Evolutionary conservation across 2,329 filamentous ascomycete species (phyloP), one percentile per base, ranked within the genome.

Genomic region (Whalleya microplaca): DNA sequence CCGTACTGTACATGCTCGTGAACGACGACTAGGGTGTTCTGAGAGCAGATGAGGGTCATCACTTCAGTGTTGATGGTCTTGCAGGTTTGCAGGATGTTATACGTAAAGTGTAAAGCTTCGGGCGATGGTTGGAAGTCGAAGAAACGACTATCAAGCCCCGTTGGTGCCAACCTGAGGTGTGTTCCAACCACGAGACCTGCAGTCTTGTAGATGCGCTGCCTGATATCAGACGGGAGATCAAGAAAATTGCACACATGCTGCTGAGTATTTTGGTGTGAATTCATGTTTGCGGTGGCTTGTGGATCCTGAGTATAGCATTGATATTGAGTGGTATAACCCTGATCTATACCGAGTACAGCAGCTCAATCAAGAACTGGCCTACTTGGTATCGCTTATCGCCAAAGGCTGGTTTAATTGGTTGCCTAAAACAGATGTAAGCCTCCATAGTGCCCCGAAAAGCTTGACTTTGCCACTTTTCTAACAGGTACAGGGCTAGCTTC

Each of bases 11-110:
- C 29, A 16, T 47, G 1, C n/a, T 41, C 16, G 4, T 41, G 5
- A 37, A 18, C 10, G 21, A 51, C 43, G 2, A 51, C 18, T 16
- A 55, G 14, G 20, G 14, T 19, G n/a, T 56, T 48, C 18, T 48
- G 7, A 18, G 43, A 19, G 21, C 21, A 48, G n/a, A 48, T 44
- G 1, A 51, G 19, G 5, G 40, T 23, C 14, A n/a, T 51, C 2
- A 41, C 45, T 16, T 51, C 40, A 18, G 41, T 20, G 23, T 46
- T 21, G 21, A 55, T 50, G 10, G 42, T 16, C 37, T 51, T 55
- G 19, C 47, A 50, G 32, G 41, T 50, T 20, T 43, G 47, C 2
- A 55, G 21, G 21, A 55, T 5, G 20, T 16, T 50, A 18, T 47
- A 43, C 12, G 47, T 55, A 32, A 55, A 46, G 23, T 27, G 18